These are phyloP conservation scores for Onygenales sp. DNA, from an alignment of 2,329 filamentous ascomycete genomes.

Conservation along the genomic window DNA sequence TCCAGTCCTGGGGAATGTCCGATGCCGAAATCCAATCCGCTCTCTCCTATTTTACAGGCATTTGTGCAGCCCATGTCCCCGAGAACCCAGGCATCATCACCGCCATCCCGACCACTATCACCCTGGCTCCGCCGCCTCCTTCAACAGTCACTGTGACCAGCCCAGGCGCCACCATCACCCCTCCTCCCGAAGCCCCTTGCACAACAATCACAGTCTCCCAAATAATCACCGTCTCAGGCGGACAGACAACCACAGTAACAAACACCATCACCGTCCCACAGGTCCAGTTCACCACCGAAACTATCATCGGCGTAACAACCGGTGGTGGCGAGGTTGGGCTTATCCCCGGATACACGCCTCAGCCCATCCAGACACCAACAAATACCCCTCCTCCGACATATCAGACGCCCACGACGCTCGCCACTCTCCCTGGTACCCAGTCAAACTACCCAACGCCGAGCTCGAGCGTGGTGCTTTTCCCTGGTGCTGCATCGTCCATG, in stretches of 20 bases:
- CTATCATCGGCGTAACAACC: conserved; percentile 13
- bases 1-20: conserved; percentile 63
- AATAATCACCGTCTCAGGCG: conserved; percentile 12
- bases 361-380: conserved; percentile 8
- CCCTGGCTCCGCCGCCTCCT: conserved; percentile 41
- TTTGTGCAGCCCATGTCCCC: conserved; percentile 67
- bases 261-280: conserved; percentile 37
- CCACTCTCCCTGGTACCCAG: conserved; percentile 9
- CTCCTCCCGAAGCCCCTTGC: conserved; percentile 19
- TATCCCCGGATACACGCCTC: conserved; percentile 16
- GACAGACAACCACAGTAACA: conserved; percentile 16
- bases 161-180: conserved; percentile 16
- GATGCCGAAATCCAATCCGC: conserved; percentile 59
- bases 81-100: conserved; percentile 81
- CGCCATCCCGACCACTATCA: conserved; percentile 55
- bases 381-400: conserved; percentile 11
- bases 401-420: conserved; percentile 10
- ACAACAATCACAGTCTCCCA: conserved; percentile 33
- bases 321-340: conserved; percentile 21
- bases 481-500: conserved; percentile 9
- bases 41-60: conserved; percentile 77
- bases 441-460: conserved; percentile 2
- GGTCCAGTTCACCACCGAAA: conserved; percentile 31
- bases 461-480: conserved; percentile 6
- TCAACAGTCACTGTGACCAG: conserved; percentile 40